Evolutionary conservation across 257 asterid genomes (phyloP), one percentile per base, ranked within the genome.

Genomic region (Primulina eburnea): DNA sequence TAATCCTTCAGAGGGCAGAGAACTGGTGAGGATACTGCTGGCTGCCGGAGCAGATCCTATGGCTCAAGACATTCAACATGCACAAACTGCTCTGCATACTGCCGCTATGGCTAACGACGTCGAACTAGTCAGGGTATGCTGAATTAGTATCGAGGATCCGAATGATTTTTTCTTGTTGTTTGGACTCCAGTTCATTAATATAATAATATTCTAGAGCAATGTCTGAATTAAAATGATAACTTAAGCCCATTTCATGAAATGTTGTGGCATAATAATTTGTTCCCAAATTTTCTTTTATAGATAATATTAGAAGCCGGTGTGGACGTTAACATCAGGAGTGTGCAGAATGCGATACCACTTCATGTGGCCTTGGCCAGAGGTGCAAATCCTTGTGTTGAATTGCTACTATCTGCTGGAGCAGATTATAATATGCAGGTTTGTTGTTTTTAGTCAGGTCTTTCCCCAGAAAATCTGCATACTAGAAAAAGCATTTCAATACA

Each of bases 341-440:
- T 76, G 76, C 92, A 86, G 82, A 94, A 89, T 73, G 86, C 96
- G 64, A 85, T 86, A 75, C 97, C 99, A 73, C 95, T 94, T 50
- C 99, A 94, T 80, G 96, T 94, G 78, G 99, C 99, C 74, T 80
- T 94, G 88, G 97, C 96, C 69, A 88, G 99, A 86, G 97, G 99
- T 73, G 92, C 99, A 77, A 94, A 91, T 70, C 88, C 97, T 77
- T 87, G 97, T 77, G 99, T 94, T 61, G 95, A 84, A 64, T 83
- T 89, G 81, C 99, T 90, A 81, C 77, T 94, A 70, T 86, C 99
- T 77, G 86, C 99, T 70, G 97, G 99, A 62, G 97, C 99, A 73
- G 79, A 94, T 80, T 89, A 96, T 80, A 94, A 88, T 73, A 58
- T 86, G 83, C 97, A 91, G 97, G 99, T 91, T 37, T 76, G 70